Conservation (phyloP, 306 rosid genomes). For the Glycine tomentella region DNA sequence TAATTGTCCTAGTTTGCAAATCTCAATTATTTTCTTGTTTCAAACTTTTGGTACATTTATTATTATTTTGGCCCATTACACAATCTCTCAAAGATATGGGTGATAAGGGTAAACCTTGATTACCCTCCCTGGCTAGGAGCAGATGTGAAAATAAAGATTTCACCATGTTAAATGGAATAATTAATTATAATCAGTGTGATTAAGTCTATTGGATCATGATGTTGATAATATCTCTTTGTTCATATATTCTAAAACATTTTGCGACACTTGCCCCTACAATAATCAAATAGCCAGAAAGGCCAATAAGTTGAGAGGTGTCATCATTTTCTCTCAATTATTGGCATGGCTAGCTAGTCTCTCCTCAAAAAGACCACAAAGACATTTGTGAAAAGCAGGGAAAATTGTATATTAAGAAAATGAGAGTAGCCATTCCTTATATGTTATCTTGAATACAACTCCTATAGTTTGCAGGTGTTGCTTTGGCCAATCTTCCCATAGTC, state of each 20-base stretch:
- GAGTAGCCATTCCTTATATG: slow-evolving; percentile 21
- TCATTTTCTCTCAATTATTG: slow-evolving; percentile 51
- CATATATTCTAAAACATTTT: slow-evolving; percentile 32
- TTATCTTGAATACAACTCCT: not conserved
- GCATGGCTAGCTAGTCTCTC: slow-evolving; percentile 3
- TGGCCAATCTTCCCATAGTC: not conserved
- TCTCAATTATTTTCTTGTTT: slow-evolving; percentile 48
- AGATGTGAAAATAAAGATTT: slow-evolving; percentile 32
- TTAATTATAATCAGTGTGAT: slow-evolving; percentile 20
- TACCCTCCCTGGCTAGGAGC: slow-evolving; percentile 21
- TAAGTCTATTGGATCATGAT: slow-evolving; percentile 48
- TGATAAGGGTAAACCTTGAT: slow-evolving; percentile 41
- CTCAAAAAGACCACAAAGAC: not conserved
- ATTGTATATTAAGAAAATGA: slow-evolving; percentile 17
- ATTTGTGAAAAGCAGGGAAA: not conserved
- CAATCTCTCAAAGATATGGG: slow-evolving; percentile 44
- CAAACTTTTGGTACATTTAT: slow-evolving; percentile 44
- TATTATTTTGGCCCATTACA: slow-evolving; percentile 41
- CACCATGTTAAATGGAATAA: slow-evolving; percentile 42
- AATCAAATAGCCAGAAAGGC: slow-evolving; percentile 10
- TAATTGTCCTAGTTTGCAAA: slow-evolving; percentile 43
- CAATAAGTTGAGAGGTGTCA: slow-evolving; percentile 38
- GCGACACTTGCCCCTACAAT: slow-evolving; percentile 18
- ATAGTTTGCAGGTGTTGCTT: slow-evolving; percentile 23
- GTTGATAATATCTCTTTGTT: slow-evolving; percentile 42